Evolutionary conservation across 495 filamentous ascomycete species (phyloP), one percentile per base, ranked within the genome.

Genomic region (Aspergillus saccharolyticus): DNA sequence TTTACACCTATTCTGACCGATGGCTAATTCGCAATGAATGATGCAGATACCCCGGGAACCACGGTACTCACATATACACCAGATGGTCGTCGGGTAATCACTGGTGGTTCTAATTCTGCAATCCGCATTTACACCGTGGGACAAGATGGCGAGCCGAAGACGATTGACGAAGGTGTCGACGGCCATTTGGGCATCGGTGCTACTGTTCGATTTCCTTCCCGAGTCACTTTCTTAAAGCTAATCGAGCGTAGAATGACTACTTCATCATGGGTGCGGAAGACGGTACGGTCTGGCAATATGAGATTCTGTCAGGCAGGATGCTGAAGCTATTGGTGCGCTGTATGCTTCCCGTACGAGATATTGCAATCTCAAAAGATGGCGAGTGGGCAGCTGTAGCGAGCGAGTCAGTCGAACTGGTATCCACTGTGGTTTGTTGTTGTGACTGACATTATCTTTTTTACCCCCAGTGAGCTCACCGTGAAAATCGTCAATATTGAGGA

Each of bases 341-440:
- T 58, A 83, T 90, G 15, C 76, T 98, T 9, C 88, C 94, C 8
- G 82, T 96, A 15, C 80, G 94, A 66, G 91, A 96, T 65, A 79
- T 98, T 56, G 87, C 87, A 1, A 73, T 97, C 16, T 92, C 90
- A 4, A 85, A 83, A 7, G 90, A 98, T 70, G 81, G 83, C 0
- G 83, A 87, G 65, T 97, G 91, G 95, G 87, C 82, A 49, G 94
- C 94, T 42, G 89, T 97, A n/a, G 89, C 95, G 28, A 96, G 92
- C 81, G 95, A 98, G 84, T 85, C 60, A 63, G 83, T 71, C 8
- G 12, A 39, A 39, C 24, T 45, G 12, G 10, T 22, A 24, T 19
- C n/a, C 17, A 20, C n/a, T 3, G 20, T 14, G 18, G 18, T 48
- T 45, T 8, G n/a, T 17, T 17, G n/a, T 9, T 14, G 16, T 21